A percentile compares a stretch with the other conserved stretches of the same genome.
Conservation (phyloP, 177 flowering plant species). For the Vitis hybrid region DNA sequence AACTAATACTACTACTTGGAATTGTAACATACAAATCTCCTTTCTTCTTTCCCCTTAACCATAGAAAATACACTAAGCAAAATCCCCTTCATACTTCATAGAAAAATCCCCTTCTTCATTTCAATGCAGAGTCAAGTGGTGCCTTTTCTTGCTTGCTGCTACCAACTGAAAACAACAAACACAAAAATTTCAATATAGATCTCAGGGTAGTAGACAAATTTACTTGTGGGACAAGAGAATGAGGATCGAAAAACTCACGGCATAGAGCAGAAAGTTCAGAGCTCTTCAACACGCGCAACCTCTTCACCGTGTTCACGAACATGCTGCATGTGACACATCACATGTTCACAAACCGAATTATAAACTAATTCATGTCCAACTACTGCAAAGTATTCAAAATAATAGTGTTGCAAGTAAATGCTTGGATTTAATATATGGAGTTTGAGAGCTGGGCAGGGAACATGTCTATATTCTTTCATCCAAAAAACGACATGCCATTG, state of each 20-base stretch:
- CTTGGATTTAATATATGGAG: neutral
- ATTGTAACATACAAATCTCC: neutral
- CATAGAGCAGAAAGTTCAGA: slow-evolving; percentile 61
- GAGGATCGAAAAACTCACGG: slow-evolving; percentile 43
- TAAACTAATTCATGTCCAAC: neutral
- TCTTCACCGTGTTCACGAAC: slow-evolving; percentile 87
- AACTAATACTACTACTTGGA: neutral
- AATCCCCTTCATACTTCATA: neutral
- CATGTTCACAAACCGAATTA: neutral
- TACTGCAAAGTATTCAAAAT: neutral
- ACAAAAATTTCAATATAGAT: too few relatives aligned
- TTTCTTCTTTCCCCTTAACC: too few relatives aligned
- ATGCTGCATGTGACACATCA: slow-evolving; percentile 50
- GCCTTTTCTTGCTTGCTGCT: slow-evolving; percentile 28
- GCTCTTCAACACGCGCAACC: slow-evolving; percentile 88
- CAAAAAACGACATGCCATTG: neutral
- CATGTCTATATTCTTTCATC: neutral
- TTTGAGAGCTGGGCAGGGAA: neutral
- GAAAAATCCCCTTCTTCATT: slow-evolving; percentile 11
- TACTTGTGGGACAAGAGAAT: too few relatives aligned
- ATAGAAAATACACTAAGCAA: neutral
- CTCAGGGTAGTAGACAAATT: too few relatives aligned
- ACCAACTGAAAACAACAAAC: slow-evolving; percentile 27
- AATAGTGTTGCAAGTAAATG: neutral
- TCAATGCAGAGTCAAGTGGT: slow-evolving; percentile 10